phyloP scores from a whole-genome alignment of 345 rosid genomes.

The Syzygium oleosum region DNA sequence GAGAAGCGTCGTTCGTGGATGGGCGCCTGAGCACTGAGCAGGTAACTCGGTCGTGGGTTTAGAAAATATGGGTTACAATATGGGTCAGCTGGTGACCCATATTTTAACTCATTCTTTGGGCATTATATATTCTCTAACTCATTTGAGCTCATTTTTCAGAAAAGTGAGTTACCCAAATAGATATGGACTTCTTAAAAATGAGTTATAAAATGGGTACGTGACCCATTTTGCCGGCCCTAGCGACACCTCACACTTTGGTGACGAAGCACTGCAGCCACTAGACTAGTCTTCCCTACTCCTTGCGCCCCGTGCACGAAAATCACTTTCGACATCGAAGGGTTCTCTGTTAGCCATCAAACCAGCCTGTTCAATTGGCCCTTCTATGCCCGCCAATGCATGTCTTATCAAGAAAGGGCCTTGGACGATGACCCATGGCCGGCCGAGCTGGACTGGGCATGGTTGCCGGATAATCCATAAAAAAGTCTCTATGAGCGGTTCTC shows the following conservation, averaged over 20 bases:
- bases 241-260: accelerated
- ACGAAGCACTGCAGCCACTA: neutral
- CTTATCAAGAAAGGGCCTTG: neutral
- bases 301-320: neutral
- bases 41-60: no score
- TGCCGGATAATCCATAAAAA: neutral
- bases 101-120: no score
- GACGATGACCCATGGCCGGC: accelerated
- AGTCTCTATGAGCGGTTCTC: accelerated
- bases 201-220: no score
- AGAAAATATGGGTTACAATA: no score
- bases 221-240: no score
- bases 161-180: no score
- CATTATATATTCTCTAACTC: no score
- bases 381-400: neutral
- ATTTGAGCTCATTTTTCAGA: no score
- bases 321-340: accelerated
- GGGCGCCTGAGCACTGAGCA: no score
- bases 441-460: neutral
- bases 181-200: no score
- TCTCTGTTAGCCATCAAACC: neutral
- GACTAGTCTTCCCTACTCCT: neutral
- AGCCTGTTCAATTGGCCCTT: neutral
- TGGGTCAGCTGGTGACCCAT: no score
- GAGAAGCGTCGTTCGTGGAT: no score